Conservation (phyloP, 352 stramenopile genomes). For the Phytopythium litorale region DNA sequence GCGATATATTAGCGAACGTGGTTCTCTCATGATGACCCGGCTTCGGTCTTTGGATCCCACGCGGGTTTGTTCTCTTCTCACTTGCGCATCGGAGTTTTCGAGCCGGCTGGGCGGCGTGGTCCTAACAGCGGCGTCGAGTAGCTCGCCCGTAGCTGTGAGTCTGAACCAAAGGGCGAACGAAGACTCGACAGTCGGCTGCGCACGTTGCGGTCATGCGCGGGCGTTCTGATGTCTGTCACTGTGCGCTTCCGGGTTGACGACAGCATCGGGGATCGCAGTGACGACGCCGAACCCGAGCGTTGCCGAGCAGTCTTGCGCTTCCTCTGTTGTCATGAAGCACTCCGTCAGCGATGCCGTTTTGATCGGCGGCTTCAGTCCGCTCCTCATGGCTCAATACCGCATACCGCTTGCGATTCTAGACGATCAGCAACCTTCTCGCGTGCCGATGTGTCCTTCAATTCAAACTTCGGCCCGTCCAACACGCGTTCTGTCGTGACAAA, state of each 20-base stretch:
- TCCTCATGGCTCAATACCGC: constrained; percentile 4
- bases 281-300: background rate
- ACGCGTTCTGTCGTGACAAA: constrained; percentile 21
- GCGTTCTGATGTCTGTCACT: constrained; percentile 14
- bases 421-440: constrained; percentile 63
- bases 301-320: constrained; percentile 6
- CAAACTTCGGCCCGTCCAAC: constrained; percentile 46
- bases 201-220: constrained; percentile 25
- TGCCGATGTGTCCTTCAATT: constrained; percentile 54
- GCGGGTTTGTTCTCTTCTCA: constrained; percentile 6
- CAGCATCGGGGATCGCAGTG: constrained; percentile 5
- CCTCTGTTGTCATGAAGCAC: background rate
- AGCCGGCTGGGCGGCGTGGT: constrained; percentile 21
- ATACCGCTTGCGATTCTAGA: constrained; percentile 57
- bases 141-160: constrained; percentile 67
- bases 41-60: too few relatives aligned
- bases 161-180: constrained; percentile 52
- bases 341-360: background rate
- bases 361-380: background rate
- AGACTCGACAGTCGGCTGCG: constrained; percentile 51
- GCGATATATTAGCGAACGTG: too few relatives aligned
- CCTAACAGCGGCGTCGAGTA: constrained; percentile 63
- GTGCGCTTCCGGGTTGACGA: constrained; percentile 27
- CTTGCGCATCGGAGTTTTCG: constrained; percentile 17
- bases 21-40: too few relatives aligned